phyloP scores from a whole-genome alignment of 208 protist species.

The Endotrypanum monterogeii region DNA sequence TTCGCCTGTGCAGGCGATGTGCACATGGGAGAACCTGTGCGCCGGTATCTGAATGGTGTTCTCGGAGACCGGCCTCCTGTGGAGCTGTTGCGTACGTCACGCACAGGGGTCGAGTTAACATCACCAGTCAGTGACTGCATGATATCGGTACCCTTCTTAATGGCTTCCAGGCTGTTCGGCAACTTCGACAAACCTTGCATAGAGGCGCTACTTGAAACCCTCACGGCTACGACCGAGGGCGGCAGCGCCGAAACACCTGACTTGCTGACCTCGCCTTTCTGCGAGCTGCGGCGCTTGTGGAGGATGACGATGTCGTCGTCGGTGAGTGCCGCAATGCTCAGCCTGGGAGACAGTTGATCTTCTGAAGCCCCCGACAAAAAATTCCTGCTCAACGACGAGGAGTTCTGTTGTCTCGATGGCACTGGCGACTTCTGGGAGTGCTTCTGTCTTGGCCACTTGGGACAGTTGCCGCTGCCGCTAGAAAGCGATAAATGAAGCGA shows the following conservation, averaged over 20 bases:
- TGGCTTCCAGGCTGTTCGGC: background rate
- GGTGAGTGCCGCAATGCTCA: background rate
- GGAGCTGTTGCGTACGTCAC: background rate
- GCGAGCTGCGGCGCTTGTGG: background rate
- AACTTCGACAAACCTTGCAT: background rate
- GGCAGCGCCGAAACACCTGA: background rate
- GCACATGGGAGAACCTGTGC: background rate
- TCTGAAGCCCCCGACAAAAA: background rate
- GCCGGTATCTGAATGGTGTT: background rate
- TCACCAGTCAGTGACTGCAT: background rate
- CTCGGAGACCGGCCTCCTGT: background rate
- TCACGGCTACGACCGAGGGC: no score
- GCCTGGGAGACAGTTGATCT: background rate
- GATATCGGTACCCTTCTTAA: background rate
- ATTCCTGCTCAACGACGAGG: background rate
- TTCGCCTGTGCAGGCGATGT: background rate
- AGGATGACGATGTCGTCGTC: background rate
- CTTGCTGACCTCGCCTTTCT: background rate
- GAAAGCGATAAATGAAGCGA: background rate
- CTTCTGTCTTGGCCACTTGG: background rate
- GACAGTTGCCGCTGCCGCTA: background rate
- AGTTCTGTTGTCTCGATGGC: background rate
- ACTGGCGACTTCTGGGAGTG: background rate
- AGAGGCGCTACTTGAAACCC: background rate
- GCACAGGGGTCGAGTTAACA: background rate